Conservation (phyloP, 1,284 basidiomycete species). For the Tylopilus sp. region DNA sequence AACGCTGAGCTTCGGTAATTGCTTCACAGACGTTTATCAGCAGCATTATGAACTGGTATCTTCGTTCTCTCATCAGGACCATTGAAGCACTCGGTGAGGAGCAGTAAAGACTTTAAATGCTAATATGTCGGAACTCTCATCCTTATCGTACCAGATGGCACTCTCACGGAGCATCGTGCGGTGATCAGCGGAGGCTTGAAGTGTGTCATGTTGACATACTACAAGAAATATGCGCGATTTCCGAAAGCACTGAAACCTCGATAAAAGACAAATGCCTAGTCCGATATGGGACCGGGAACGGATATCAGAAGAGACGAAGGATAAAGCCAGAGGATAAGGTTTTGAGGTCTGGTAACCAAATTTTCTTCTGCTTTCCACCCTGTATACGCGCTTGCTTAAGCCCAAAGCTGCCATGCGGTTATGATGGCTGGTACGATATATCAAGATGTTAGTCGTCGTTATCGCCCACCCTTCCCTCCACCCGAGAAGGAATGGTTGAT, state of each 20-base stretch:
- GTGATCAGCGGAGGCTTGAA: neutral
- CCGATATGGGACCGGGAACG: neutral
- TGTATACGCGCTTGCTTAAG: neutral
- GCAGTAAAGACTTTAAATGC: neutral
- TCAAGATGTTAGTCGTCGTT: neutral
- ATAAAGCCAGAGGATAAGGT: neutral
- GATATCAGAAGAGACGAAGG: neutral
- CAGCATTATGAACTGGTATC: neutral
- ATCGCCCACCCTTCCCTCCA: too few relatives aligned
- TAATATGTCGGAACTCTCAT: neutral
- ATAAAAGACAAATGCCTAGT: neutral
- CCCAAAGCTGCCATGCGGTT: neutral
- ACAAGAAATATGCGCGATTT: neutral
- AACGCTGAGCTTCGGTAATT: constrained; percentile 2
- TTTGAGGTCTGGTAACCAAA: neutral
- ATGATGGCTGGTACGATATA: neutral
- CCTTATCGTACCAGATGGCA: neutral
- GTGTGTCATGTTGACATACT: neutral
- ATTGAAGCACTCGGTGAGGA: neutral
- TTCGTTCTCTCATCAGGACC: neutral
- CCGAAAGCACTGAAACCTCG: neutral
- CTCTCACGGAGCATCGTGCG: neutral
- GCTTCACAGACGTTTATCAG: constrained; percentile 5
- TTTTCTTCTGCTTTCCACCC: neutral
- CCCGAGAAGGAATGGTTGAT: too few relatives aligned